phyloP scores from a whole-genome alignment of 2,329 filamentous ascomycete genomes.

The Rhinocladiella similis region DNA sequence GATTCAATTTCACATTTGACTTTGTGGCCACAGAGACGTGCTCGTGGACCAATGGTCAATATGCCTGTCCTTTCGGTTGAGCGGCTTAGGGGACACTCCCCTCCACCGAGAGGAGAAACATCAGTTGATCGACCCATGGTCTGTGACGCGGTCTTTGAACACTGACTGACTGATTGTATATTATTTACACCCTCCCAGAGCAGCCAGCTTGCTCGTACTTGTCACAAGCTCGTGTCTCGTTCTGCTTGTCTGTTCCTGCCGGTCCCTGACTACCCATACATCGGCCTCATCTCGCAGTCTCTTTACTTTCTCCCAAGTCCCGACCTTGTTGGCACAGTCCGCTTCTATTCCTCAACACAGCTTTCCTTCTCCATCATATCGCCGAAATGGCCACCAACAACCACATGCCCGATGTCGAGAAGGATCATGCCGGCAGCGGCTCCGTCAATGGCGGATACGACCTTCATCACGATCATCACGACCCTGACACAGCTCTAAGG shows the following conservation, averaged over 20 bases:
- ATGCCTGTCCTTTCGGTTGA: constrained; percentile 20
- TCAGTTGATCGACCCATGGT: constrained; percentile 12
- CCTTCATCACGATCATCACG: constrained; percentile 30
- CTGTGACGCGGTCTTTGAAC: constrained; percentile 16
- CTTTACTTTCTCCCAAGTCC: not conserved
- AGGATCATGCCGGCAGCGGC: constrained; percentile 27
- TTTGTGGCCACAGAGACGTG: constrained; percentile 4
- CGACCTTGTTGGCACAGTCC: not conserved
- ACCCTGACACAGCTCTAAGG: constrained; percentile 37
- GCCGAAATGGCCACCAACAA: constrained; percentile 16
- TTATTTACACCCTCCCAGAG: constrained; percentile 7
- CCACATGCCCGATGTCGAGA: constrained; percentile 30
- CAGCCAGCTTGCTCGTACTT: not conserved
- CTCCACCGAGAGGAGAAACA: constrained; percentile 28
- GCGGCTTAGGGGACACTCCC: constrained; percentile 24
- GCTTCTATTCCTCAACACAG: not conserved
- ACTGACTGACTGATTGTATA: constrained; percentile 8
- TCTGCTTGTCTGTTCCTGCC: not conserved
- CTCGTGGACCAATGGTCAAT: not conserved
- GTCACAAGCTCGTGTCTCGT: constrained; percentile 15
- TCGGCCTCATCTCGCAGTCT: constrained; percentile 1
- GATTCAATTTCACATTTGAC: constrained; percentile 17
- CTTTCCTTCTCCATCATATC: not conserved
- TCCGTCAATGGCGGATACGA: constrained; percentile 31
- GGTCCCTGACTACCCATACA: constrained; percentile 1